Evolutionary conservation across 495 filamentous ascomycete species (phyloP).

Genomic region (Trichocladium antarcticum): DNA sequence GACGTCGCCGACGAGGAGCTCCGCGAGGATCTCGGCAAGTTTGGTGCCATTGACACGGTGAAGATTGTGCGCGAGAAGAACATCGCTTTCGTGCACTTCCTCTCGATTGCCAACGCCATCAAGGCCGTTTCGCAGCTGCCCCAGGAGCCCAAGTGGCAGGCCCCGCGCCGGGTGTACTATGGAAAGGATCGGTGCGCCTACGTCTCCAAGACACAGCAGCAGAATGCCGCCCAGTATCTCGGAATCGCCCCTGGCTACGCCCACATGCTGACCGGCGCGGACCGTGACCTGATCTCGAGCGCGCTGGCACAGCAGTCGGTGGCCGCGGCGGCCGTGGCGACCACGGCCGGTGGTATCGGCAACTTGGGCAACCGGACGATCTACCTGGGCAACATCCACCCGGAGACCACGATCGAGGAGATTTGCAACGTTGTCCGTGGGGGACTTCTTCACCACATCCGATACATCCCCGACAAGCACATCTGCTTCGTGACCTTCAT

Average conservation of each 20-base stretch:
- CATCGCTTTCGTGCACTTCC: conserved; percentile 95
- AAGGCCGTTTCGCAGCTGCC: conserved; percentile 97
- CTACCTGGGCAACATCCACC: conserved; percentile 97
- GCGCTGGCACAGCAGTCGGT: conserved; percentile 95
- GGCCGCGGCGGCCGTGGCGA: conserved; percentile 91
- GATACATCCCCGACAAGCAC: conserved; percentile 98
- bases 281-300: conserved; percentile 90
- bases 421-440: conserved; percentile 96
- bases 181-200: conserved; percentile 98
- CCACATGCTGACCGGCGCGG: conserved; percentile 87
- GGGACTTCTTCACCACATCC: conserved; percentile 89
- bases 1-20: conserved; percentile 85
- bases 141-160: conserved; percentile 93
- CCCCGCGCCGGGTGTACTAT: conserved; percentile 91
- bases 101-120: conserved; percentile 95
- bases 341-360: conserved; percentile 89
- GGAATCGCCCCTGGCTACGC: conserved; percentile 97
- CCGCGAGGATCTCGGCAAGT: conserved; percentile 90
- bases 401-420: conserved; percentile 95
- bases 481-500: conserved; percentile 99
- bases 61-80: conserved; percentile 98
- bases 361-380: conserved; percentile 96
- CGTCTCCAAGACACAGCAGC: conserved; percentile 98
- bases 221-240: conserved; percentile 96
- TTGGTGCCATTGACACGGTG: conserved; percentile 90